phyloP scores from a whole-genome alignment of 2,329 filamentous ascomycete genomes.

The Ophiosphaerella korrae region DNA sequence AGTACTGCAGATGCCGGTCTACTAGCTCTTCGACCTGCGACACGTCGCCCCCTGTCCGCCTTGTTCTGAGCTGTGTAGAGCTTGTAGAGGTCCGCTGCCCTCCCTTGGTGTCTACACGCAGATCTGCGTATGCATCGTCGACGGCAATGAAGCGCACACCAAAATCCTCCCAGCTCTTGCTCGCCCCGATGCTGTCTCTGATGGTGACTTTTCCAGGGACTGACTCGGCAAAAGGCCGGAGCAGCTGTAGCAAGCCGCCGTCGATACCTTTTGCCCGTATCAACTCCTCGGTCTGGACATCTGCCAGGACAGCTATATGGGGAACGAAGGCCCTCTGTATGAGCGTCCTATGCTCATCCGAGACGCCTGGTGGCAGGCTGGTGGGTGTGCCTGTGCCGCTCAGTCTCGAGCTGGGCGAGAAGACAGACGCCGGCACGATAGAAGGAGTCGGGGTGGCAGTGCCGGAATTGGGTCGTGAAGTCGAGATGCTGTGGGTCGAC shows the following conservation, averaged over 20 bases:
- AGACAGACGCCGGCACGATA: slow-evolving; percentile 47
- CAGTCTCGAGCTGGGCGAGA: slow-evolving; percentile 49
- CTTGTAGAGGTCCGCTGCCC: slow-evolving; percentile 33
- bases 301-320: slow-evolving; percentile 85
- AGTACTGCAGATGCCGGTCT: slow-evolving; percentile 76
- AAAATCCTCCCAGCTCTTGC: slow-evolving; percentile 85
- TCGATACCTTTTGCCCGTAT: slow-evolving; percentile 82
- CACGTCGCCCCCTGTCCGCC: slow-evolving; percentile 59
- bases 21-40: slow-evolving; percentile 79
- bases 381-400: slow-evolving; percentile 48
- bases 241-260: slow-evolving; percentile 79
- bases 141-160: slow-evolving; percentile 83
- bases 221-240: slow-evolving; percentile 88
- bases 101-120: slow-evolving; percentile 33
- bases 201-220: slow-evolving; percentile 88
- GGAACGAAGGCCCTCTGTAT: slow-evolving; percentile 87
- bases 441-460: slow-evolving; percentile 50
- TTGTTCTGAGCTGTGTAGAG: slow-evolving; percentile 35
- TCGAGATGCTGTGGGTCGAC: slow-evolving; percentile 54
- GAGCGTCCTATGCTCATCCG: slow-evolving; percentile 65
- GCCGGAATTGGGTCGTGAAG: slow-evolving; percentile 48
- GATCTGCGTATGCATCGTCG: slow-evolving; percentile 57
- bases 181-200: slow-evolving; percentile 85
- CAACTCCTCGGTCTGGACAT: slow-evolving; percentile 80
- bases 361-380: slow-evolving; percentile 47